Percentiles rank a stretch among this genome's conserved stretches.
Conservation (phyloP, 202 grass and related monocot genomes). For the Panicum hallii region DNA sequence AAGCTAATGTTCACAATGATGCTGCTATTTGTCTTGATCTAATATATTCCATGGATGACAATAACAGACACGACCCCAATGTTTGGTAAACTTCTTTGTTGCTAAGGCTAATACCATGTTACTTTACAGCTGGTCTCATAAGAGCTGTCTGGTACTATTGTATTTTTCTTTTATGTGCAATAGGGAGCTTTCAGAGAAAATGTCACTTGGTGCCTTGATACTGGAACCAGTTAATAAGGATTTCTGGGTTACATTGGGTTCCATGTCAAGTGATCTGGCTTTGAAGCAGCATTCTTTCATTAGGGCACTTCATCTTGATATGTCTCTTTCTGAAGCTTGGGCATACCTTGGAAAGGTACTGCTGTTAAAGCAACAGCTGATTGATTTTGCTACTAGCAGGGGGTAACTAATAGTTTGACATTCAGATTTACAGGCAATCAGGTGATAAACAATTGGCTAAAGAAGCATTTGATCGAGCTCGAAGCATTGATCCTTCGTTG, state of each 20-base stretch:
- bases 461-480: conserved; percentile 85
- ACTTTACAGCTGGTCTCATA: conserved; percentile 20
- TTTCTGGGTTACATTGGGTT: conserved; percentile 90
- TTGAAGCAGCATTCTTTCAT: conserved; percentile 95
- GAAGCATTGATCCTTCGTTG: conserved; percentile 95
- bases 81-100: conserved; percentile 73
- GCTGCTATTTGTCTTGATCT: conserved; percentile 75
- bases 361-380: conserved; percentile 15
- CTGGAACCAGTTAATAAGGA: conserved; percentile 86
- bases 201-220: conserved; percentile 83
- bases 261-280: conserved; percentile 65
- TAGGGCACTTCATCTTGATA: conserved; percentile 80
- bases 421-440: conserved; percentile 90
- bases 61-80: conserved; percentile 37
- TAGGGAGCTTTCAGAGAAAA: conserved; percentile 85
- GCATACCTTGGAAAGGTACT: conserved; percentile 92
- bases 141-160: conserved; percentile 32
- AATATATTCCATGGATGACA: conserved; percentile 66
- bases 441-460: conserved; percentile 76
- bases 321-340: conserved; percentile 84
- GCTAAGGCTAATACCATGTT: conserved; percentile 9
- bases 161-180: conserved; percentile 38
- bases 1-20: conserved; percentile 94
- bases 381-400: conserved; percentile 23
- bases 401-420: conserved; percentile 40